Base-by-base conservation (phyloP, 192 early-diverging fungal genomes). In the Pilaira anomala region DNA sequence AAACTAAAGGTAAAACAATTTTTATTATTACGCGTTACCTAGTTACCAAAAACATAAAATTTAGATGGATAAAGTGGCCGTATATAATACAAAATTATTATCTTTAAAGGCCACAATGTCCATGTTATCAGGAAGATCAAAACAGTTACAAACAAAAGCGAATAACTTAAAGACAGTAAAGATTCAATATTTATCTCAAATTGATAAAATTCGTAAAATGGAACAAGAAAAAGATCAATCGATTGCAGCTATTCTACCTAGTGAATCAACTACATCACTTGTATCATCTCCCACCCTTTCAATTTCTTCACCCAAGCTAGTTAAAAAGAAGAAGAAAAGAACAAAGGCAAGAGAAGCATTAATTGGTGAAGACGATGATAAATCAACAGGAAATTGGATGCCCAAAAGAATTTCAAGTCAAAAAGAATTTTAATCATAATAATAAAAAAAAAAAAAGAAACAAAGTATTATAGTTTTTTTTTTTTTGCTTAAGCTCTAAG, bases 21-120 rank as follows among this genome's bases (percentile, higher is more conserved):
- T 46, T 21, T 30, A 25, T 48, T 29, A 19, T 44, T 29, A 25
- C 14, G 6, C 18, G 9, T 29, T 29, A 3, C 3, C 7, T 18
- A 7, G 14, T 29, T 54, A 18, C 19, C 53, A 19, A 7, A 55
- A 9, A 29, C 19, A 55, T 30, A 29, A 30, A 7, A 14, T 36
- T 1, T 63, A 65, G 63, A 65, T 65, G 53, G 25, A 33, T 25
- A 65, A 65, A 33, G 63, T 65, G 12, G 26, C 63, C 2, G 40
- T 24, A 33, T 72, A 66, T 70, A 76, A 65, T n/a, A 60, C 39
- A 29, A 70, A 70, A 24, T 33, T 70, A 12, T 26, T 56, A n/a
- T 58, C 60, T 0, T n/a, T 70, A 24, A 64, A 62, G n/a, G 22
- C 60, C 7, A 70, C 68, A 14, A 64, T 70, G 62, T 44, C 33